These are phyloP conservation scores for Paraglomus brasilianum DNA, from an alignment of 192 early-diverging fungal species.

Conservation along the genomic window DNA sequence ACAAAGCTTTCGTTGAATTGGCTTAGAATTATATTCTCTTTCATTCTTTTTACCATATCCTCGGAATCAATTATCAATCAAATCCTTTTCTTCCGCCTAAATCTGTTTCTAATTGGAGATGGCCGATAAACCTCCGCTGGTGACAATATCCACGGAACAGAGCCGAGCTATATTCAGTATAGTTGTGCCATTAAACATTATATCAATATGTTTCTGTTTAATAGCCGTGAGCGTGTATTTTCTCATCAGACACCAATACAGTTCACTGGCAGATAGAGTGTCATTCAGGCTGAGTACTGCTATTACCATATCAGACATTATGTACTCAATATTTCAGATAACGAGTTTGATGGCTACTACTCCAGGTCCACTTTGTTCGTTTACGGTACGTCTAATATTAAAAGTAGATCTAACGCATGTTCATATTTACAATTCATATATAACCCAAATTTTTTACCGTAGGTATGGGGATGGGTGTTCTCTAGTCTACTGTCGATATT, in stretches of 20 bases:
- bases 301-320: neutral
- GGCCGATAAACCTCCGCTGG: no score
- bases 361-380: neutral
- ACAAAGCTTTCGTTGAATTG: no score
- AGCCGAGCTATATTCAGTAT: no score
- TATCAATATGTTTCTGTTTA: neutral
- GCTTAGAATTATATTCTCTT: no score
- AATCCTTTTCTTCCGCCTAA: no score
- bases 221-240: neutral
- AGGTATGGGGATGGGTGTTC: constrained; percentile 3
- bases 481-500: neutral
- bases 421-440: neutral
- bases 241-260: neutral
- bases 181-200: neutral
- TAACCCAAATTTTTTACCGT: neutral
- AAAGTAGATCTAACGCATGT: neutral
- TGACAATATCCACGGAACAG: no score
- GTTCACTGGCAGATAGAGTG: constrained; percentile 10
- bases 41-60: no score
- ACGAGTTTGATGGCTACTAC: neutral
- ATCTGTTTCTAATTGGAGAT: no score
- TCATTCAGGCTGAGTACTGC: constrained; percentile 1
- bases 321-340: constrained; percentile 3
- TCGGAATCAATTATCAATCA: no score
- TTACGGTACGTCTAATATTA: neutral